These are phyloP conservation scores for Fusarium sp. DNA, from an alignment of 2,329 filamentous ascomycete species.

Conservation along the genomic window DNA sequence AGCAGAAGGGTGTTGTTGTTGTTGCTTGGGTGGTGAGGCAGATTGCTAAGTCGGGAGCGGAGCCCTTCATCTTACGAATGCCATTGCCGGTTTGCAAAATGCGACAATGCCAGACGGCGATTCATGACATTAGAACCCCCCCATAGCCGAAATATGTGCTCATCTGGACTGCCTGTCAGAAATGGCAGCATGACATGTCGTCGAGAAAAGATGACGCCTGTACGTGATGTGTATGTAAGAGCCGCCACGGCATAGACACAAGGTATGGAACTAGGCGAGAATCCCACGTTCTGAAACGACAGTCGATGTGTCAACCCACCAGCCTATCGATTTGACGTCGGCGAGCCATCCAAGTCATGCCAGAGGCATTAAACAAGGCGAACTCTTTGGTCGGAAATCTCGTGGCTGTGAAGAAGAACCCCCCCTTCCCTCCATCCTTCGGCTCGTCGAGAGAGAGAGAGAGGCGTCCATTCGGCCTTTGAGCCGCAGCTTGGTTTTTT, in stretches of 20 bases:
- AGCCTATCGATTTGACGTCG: constrained; percentile 32
- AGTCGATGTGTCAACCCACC: constrained; percentile 30
- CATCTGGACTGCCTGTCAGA: constrained; percentile 20
- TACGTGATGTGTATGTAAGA: constrained; percentile 27
- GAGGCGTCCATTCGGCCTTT: constrained; percentile 35
- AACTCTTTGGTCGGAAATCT: neutral
- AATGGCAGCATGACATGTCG: constrained; percentile 24
- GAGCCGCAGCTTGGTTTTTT: constrained; percentile 24
- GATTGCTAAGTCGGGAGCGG: neutral
- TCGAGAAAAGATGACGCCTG: constrained; percentile 17
- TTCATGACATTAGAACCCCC: constrained; percentile 14
- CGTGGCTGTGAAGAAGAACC: constrained; percentile 12
- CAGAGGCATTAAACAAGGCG: constrained; percentile 15
- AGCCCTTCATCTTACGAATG: constrained; percentile 20
- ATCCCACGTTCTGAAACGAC: constrained; percentile 28
- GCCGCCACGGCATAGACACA: constrained; percentile 27
- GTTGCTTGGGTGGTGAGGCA: constrained; percentile 5
- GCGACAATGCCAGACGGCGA: constrained; percentile 19
- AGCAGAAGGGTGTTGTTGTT: constrained; percentile 5
- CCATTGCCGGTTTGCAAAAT: constrained; percentile 13
- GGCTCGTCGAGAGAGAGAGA: neutral
- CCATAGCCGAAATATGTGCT: constrained; percentile 8
- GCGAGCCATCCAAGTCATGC: neutral
- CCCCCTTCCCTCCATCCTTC: constrained; percentile 14
- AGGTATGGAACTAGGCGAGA: neutral